Evolutionary conservation across 495 filamentous ascomycete species (phyloP).

Genomic region (Hypoxylon crocopeplum): DNA sequence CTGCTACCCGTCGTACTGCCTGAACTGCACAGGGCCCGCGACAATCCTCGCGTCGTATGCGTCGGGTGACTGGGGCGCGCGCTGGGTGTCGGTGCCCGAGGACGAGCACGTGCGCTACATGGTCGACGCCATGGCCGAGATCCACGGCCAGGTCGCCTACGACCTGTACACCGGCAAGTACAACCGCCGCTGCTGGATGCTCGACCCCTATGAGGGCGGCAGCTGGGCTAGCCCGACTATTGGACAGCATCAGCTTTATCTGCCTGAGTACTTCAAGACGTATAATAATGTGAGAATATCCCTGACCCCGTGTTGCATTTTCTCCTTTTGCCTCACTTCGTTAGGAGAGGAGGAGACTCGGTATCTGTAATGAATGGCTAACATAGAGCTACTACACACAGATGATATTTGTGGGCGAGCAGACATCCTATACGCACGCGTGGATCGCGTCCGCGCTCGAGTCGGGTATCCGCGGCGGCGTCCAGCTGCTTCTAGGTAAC

Average conservation of each 20-base stretch:
- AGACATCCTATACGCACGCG: constrained; percentile 76
- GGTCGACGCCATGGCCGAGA: constrained; percentile 64
- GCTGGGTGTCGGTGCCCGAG: constrained; percentile 52
- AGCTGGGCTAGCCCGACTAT: constrained; percentile 62
- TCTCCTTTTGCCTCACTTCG: not conserved
- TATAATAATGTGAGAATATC: constrained; percentile 60
- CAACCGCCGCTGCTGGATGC: constrained; percentile 65
- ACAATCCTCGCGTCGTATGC: constrained; percentile 67
- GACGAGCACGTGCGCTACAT: constrained; percentile 63
- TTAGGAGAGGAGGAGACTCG: not conserved
- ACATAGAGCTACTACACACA: constrained; percentile 24
- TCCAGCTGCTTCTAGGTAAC: constrained; percentile 64
- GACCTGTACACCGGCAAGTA: constrained; percentile 67
- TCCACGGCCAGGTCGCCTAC: constrained; percentile 63
- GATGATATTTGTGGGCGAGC: constrained; percentile 73
- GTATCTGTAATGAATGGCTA: not conserved
- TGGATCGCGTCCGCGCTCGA: constrained; percentile 76
- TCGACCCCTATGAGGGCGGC: constrained; percentile 59
- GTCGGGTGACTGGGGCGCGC: constrained; percentile 52
- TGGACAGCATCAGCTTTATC: constrained; percentile 69
- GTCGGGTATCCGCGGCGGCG: constrained; percentile 68
- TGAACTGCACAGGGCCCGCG: constrained; percentile 67
- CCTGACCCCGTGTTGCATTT: not conserved
- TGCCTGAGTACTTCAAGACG: constrained; percentile 74
- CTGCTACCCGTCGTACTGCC: constrained; percentile 70